Evolutionary conservation across 192 early-diverging fungal species (phyloP), one percentile per base, ranked within the genome.

Genomic region (Rhizophagus sp.): DNA sequence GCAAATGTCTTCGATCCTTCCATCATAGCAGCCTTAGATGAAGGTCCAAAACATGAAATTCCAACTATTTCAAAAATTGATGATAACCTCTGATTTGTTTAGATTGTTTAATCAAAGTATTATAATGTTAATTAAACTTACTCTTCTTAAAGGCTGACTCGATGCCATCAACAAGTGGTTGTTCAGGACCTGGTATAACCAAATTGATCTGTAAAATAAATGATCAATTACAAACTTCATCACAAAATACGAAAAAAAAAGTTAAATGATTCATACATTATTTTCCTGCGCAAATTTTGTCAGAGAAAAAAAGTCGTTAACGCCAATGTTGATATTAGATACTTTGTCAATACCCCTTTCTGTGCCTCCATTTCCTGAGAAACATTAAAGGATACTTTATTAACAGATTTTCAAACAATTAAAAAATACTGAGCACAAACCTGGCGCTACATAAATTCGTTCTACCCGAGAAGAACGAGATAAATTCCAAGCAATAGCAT

Each of bases 1-100:
- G 96, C 94, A 85, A 98, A 99, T 19, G 97, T 94, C 89, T 99
- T 99, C 70, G 98, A 99, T 4, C 96, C 97, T 86, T 99, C 98
- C 85, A 99, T 93, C 25, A 85, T 86, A 66, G 98, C 95, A 15
- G 98, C 98, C 75, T 91, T 90, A 61, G 85, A 80, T 25, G 96
- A 96, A 36, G 98, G 98, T 22, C 96, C 98, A 79, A 99, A 98
- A 77, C 92, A 93, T 7, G 96, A 90, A 82, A 97, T 94, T 75
- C 95, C 95, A 71, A 94, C 95, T 94, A 74, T 17, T 24, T 25
- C 39, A 41, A 39, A 57, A 22, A 19, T 22, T 57, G 13, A 10
- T 13, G 9, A 30, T 27, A 66, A 81, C 79, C 36, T 69, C 52
- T 50, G 13, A 8, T 47, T 57, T n/a, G 34, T 36, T 22, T 17